Percentiles rank a stretch among this genome's conserved stretches.
Conservation (phyloP, 306 rosid genomes). For the Casuarina cunninghamiana region DNA sequence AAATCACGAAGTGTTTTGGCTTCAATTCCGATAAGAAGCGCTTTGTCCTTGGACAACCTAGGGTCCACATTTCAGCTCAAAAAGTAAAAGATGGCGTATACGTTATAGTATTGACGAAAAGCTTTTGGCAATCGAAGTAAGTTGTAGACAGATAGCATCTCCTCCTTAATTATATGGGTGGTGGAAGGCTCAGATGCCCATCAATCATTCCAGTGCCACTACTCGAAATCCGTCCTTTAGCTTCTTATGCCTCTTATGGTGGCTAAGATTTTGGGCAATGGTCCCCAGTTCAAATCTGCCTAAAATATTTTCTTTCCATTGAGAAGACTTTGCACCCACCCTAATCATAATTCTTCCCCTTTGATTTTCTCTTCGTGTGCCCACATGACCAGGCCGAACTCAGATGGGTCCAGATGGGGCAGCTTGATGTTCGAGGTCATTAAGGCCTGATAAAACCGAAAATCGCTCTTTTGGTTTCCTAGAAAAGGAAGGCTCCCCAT, state of each 20-base stretch:
- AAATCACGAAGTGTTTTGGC: conserved; percentile 10
- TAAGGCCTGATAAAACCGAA: neutral
- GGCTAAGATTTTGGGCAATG: neutral
- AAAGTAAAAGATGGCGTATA: neutral
- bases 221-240: conserved; percentile 8
- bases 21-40: neutral
- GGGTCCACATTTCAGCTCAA: conserved; percentile 21
- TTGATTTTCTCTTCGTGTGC: neutral
- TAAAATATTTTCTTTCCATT: neutral
- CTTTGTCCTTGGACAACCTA: conserved; percentile 5
- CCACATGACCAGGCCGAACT: conserved; percentile 3
- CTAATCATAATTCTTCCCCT: conserved; percentile 9
- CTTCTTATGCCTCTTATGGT: neutral
- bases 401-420: neutral
- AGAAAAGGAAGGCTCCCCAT: neutral
- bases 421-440: neutral
- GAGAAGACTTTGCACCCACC: conserved; percentile 18
- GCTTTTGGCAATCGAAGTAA: neutral
- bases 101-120: neutral
- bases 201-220: conserved; percentile 19
- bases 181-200: conserved; percentile 21
- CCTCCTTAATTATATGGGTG: neutral
- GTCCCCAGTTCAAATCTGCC: neutral
- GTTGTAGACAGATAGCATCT: conserved; percentile 19
- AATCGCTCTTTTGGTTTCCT: neutral